These are phyloP conservation scores for Metarhizium guizhouense DNA, from an alignment of 2,329 filamentous ascomycete species.

Conservation along the genomic window DNA sequence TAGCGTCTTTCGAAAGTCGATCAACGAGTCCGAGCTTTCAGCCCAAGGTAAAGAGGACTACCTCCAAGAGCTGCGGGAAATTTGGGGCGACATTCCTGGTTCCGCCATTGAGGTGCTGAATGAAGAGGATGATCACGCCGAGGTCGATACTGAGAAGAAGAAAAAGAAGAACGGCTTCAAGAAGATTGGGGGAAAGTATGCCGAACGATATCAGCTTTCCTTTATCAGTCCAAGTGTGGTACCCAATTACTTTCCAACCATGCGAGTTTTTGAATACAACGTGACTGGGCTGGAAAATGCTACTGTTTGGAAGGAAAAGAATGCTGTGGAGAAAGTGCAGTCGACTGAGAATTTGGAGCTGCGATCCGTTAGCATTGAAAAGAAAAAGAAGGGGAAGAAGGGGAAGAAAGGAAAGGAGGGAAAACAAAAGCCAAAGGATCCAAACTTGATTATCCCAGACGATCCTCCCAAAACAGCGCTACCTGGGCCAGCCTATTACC, in stretches of 20 bases:
- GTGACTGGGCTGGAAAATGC: slow-evolving; percentile 62
- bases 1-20: slow-evolving; percentile 7
- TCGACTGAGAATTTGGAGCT: slow-evolving; percentile 19
- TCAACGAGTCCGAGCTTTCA: slow-evolving; percentile 44
- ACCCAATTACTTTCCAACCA: slow-evolving; percentile 82
- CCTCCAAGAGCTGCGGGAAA: slow-evolving; percentile 63
- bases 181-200: slow-evolving; percentile 68
- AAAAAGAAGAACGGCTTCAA: slow-evolving; percentile 41
- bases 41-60: slow-evolving; percentile 60
- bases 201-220: slow-evolving; percentile 75
- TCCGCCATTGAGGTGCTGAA: slow-evolving; percentile 23
- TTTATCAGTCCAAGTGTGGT: slow-evolving; percentile 81
- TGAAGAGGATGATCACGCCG: slow-evolving; percentile 9
- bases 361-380: slow-evolving; percentile 17
- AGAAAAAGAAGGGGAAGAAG: slow-evolving; percentile 27
- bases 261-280: slow-evolving; percentile 94
- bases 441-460: slow-evolving; percentile 56
- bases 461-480: slow-evolving; percentile 62
- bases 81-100: slow-evolving; percentile 69
- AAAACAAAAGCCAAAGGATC: slow-evolving; percentile 45
- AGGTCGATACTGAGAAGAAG: slow-evolving; percentile 13
- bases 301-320: slow-evolving; percentile 34
- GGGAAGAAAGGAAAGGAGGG: slow-evolving; percentile 35
- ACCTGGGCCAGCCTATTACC: slow-evolving; percentile 84
- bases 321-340: slow-evolving; percentile 1